Percentiles rank a stretch among this genome's conserved stretches.
Evolutionary conservation across 1,284 basidiomycete genomes (phyloP).

Genomic region (Trichosporon faecale): DNA sequence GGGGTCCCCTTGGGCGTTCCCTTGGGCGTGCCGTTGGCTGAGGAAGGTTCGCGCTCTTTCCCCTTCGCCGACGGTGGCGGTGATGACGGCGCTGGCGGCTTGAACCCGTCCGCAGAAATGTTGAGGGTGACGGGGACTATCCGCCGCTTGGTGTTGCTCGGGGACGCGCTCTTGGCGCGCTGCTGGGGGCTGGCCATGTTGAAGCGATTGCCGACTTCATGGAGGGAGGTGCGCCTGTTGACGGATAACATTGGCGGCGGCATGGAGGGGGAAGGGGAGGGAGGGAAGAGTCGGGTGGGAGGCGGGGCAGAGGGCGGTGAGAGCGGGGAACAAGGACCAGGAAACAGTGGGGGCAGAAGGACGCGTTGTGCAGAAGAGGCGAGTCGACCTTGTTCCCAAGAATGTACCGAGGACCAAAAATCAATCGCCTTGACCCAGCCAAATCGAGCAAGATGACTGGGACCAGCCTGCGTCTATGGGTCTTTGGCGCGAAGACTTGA

Average conservation of each 20-base stretch:
- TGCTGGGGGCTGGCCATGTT: slow-evolving; percentile 8
- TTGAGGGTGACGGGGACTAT: slow-evolving; percentile 6
- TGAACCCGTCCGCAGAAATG: not conserved
- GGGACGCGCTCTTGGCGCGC: slow-evolving; percentile 5
- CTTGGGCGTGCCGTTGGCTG: slow-evolving; percentile 6
- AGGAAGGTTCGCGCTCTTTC: slow-evolving; percentile 17
- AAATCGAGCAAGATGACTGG: not conserved
- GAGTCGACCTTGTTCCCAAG: not conserved
- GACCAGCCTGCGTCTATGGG: not conserved
- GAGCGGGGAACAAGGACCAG: not conserved
- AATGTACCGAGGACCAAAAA: not conserved
- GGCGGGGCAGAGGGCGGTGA: not conserved
- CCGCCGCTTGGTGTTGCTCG: slow-evolving; percentile 1
- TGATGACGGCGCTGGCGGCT: not conserved
- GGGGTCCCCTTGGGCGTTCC: slow-evolving; percentile 2
- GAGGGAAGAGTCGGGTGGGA: not conserved
- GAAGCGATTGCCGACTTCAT: slow-evolving; percentile 6
- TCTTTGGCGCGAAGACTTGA: not conserved
- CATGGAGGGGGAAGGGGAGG: not conserved
- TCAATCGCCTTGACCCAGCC: not conserved
- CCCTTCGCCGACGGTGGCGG: slow-evolving; percentile 19
- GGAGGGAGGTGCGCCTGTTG: slow-evolving; percentile 1
- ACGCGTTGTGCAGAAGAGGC: not conserved
- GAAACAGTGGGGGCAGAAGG: not conserved
- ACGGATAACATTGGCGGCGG: not conserved